Conservation (phyloP, 2,329 filamentous ascomycete genomes). For the Alternaria brassicicola region DNA sequence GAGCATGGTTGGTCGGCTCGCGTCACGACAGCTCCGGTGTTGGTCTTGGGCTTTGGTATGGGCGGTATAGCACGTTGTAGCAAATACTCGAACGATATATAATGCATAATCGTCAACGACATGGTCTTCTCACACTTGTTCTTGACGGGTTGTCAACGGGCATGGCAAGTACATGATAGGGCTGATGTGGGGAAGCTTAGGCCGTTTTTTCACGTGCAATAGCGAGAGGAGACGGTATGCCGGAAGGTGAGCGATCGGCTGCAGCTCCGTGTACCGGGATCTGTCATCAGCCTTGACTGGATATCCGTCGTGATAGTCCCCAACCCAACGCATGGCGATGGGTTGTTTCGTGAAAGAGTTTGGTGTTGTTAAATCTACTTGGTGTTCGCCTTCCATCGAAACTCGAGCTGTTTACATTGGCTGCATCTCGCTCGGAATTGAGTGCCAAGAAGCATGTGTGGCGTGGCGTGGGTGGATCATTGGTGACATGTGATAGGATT, state of each 20-base stretch:
- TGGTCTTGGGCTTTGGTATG: slow-evolving; percentile 14
- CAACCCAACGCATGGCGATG: neutral
- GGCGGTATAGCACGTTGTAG: slow-evolving; percentile 6
- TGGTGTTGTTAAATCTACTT: neutral
- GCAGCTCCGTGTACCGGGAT: neutral
- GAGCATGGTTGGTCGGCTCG: slow-evolving; percentile 20
- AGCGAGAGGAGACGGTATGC: neutral
- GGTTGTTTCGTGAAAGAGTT: neutral
- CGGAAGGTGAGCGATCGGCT: neutral
- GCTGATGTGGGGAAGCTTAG: slow-evolving; percentile 6
- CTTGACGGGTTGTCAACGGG: neutral
- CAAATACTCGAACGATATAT: slow-evolving; percentile 11
- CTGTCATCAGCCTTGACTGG: neutral
- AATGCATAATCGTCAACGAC: slow-evolving; percentile 19
- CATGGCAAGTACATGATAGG: neutral
- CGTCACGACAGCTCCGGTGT: slow-evolving; percentile 19
- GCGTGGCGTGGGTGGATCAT: slow-evolving; percentile 22
- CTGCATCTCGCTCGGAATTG: neutral
- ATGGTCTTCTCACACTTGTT: neutral
- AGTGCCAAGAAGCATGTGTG: slow-evolving; percentile 21
- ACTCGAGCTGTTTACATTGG: neutral
- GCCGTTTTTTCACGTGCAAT: slow-evolving; percentile 8
- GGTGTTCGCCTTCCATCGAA: neutral
- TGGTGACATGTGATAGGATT: slow-evolving; percentile 30
- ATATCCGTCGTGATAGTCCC: neutral